These are phyloP conservation scores for Chlamydomonas eustigma DNA, from an alignment of 139 green algal genomes.

Conservation along the genomic window DNA sequence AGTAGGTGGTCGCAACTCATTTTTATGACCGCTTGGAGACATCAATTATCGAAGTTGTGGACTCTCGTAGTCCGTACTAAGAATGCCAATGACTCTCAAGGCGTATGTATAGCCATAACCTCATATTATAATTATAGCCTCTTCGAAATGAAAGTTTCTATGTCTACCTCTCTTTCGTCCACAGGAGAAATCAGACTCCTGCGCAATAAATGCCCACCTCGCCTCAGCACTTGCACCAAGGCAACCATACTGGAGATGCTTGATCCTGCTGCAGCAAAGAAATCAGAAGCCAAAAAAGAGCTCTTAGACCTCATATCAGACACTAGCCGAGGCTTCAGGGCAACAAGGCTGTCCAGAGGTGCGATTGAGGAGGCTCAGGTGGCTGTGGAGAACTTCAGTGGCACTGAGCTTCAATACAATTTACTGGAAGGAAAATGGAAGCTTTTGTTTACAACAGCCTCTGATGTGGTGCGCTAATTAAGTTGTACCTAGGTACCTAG, in stretches of 20 bases:
- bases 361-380: slow-evolving; percentile 16
- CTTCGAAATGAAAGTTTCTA: no score
- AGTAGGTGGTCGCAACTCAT: no score
- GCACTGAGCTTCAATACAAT: slow-evolving; percentile 31
- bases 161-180: no score
- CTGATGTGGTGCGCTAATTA: slow-evolving; percentile 45
- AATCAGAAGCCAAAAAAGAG: slow-evolving; percentile 4
- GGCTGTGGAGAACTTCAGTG: slow-evolving; percentile 29
- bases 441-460: slow-evolving; percentile 48
- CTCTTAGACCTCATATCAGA: not conserved
- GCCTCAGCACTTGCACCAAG: not conserved
- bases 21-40: no score
- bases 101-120: not conserved
- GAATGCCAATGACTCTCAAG: not conserved
- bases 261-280: not conserved
- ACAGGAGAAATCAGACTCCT: no score
- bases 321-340: not conserved
- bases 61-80: no score
- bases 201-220: no score
- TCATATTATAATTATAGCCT: not conserved
- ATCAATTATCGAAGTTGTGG: no score
- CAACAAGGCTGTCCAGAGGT: not conserved
- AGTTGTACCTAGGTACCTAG: no score
- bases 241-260: not conserved
- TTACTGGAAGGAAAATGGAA: slow-evolving; percentile 48